phyloP scores from a whole-genome alignment of 208 protist species.

The Vickermania ingenoplastis region DNA sequence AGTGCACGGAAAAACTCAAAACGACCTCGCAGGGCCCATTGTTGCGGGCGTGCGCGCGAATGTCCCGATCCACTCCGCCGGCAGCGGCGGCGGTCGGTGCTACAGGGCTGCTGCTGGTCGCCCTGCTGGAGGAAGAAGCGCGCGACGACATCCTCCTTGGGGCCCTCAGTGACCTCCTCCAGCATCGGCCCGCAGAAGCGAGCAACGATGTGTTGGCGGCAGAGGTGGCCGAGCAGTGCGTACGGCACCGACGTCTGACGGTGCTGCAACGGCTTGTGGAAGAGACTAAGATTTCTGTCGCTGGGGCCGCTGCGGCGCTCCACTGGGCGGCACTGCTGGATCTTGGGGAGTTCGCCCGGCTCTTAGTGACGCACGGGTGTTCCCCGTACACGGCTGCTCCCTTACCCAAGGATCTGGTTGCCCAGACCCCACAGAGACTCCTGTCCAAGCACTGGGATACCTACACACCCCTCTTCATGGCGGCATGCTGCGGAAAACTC shows the following conservation, averaged over 20 bases:
- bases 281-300: slow-evolving; percentile 26
- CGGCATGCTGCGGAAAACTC: not conserved
- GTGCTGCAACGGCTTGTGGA: slow-evolving; percentile 28
- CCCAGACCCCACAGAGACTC: not conserved
- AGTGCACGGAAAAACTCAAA: not conserved
- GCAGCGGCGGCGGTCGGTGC: not conserved
- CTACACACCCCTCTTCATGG: not conserved
- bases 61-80: not conserved
- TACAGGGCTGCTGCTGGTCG: not conserved
- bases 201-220: slow-evolving; percentile 20
- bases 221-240: slow-evolving; percentile 33
- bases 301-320: not conserved
- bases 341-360: not conserved
- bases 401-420: not conserved
- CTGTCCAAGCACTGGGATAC: not conserved
- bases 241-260: slow-evolving; percentile 20
- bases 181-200: not conserved
- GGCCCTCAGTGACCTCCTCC: not conserved
- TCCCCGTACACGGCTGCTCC: not conserved
- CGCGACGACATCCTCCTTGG: not conserved
- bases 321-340: not conserved
- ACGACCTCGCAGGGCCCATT: not conserved
- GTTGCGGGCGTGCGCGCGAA: not conserved
- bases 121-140: not conserved
- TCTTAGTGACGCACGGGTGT: not conserved